These are phyloP conservation scores for Amanita fuliginea DNA, from an alignment of 768 basidiomycete species.

Conservation along the genomic window DNA sequence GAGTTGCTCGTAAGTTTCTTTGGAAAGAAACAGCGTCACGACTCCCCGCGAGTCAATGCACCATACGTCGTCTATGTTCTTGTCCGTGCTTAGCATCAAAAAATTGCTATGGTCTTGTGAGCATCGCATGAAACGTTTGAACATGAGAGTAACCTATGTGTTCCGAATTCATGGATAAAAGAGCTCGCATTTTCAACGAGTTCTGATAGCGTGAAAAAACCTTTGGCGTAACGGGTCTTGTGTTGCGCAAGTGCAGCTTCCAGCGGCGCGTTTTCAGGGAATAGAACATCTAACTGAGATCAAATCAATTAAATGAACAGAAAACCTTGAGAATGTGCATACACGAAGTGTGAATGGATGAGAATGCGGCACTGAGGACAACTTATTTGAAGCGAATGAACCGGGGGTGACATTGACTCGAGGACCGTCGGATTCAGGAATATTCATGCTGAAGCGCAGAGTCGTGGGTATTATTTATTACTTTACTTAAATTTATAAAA, in stretches of 20 bases:
- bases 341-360: slow-evolving; percentile 48
- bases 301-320: background rate
- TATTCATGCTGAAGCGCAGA: background rate
- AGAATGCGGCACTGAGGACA: slow-evolving; percentile 23
- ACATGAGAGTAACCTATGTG: slow-evolving; percentile 16
- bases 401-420: slow-evolving; percentile 14
- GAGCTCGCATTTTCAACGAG: slow-evolving; percentile 19
- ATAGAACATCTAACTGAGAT: slow-evolving; percentile 49
- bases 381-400: slow-evolving; percentile 14
- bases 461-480: slow-evolving; percentile 1
- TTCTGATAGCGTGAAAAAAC: slow-evolving; percentile 4
- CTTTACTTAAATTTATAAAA: background rate
- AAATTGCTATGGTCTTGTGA: slow-evolving; percentile 19
- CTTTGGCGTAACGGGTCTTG: slow-evolving; percentile 1
- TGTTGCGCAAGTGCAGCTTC: slow-evolving; percentile 23
- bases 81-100: slow-evolving; percentile 23
- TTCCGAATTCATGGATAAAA: slow-evolving; percentile 15
- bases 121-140: background rate
- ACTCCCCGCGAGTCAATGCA: slow-evolving; percentile 55
- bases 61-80: slow-evolving; percentile 47
- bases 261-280: slow-evolving; percentile 32
- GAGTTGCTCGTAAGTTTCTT: slow-evolving; percentile 47
- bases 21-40: slow-evolving; percentile 44
- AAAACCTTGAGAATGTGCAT: slow-evolving; percentile 8
- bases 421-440: slow-evolving; percentile 12